phyloP scores from a whole-genome alignment of 2,329 filamentous ascomycete species.

The Purpureocillium lavendulum region DNA sequence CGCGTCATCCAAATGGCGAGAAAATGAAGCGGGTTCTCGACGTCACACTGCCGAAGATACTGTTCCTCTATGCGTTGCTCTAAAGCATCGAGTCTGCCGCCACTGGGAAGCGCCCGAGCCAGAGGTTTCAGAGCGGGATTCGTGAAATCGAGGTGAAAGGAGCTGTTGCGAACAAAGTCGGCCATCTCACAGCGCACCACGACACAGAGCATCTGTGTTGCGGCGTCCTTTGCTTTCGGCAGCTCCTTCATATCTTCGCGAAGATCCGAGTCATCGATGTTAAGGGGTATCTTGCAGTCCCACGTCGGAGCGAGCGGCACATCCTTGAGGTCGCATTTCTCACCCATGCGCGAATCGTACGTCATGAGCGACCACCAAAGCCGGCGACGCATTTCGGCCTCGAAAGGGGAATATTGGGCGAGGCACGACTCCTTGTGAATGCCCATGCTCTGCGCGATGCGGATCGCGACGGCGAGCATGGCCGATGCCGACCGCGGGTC shows the following conservation, averaged over 20 bases:
- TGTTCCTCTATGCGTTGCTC: constrained; percentile 33
- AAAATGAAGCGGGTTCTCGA: constrained; percentile 28
- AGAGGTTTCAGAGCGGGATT: constrained; percentile 21
- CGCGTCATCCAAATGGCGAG: constrained; percentile 30
- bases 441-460: constrained; percentile 49
- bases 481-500: constrained; percentile 43
- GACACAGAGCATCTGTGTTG: constrained; percentile 33
- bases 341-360: constrained; percentile 48
- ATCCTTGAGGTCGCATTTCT: constrained; percentile 33
- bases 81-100: constrained; percentile 21
- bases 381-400: constrained; percentile 51
- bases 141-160: constrained; percentile 25
- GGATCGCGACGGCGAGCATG: constrained; percentile 44
- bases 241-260: constrained; percentile 28
- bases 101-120: constrained; percentile 12
- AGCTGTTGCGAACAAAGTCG: constrained; percentile 25
- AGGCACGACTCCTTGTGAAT: constrained; percentile 38
- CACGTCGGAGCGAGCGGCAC: constrained; percentile 23
- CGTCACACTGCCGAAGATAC: constrained; percentile 34
- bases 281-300: constrained; percentile 34
- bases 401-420: constrained; percentile 24
- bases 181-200: constrained; percentile 31
- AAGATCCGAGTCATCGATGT: constrained; percentile 38
- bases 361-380: constrained; percentile 54
- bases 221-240: constrained; percentile 15